phyloP scores from a whole-genome alignment of 75 land plant species.

The Chamaecyparis obtusa region DNA sequence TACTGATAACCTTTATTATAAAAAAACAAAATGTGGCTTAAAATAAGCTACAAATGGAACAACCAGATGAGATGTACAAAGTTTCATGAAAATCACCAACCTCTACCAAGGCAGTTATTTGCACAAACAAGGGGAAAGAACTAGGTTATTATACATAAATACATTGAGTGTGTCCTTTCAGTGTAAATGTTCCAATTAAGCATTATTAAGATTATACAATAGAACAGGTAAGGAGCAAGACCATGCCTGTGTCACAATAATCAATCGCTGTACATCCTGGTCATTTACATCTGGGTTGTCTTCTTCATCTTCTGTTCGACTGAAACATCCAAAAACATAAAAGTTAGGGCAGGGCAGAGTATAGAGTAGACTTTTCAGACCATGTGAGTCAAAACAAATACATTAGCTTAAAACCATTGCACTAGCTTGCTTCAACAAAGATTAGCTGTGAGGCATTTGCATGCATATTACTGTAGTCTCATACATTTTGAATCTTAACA shows the following conservation, averaged over 20 bases:
- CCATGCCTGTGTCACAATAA: constrained; percentile 93
- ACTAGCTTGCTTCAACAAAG: neutral
- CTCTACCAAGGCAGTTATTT: neutral
- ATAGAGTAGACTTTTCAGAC: neutral
- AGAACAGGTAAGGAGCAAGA: neutral
- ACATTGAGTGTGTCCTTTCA: neutral
- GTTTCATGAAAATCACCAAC: neutral
- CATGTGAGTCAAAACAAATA: neutral
- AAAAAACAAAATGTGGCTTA: too few species aligned
- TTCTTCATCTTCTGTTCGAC: constrained; percentile 77
- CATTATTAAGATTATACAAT: neutral
- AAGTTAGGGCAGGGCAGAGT: neutral
- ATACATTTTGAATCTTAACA: neutral
- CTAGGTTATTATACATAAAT: neutral
- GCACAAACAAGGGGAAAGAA: neutral
- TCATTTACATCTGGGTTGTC: constrained; percentile 81
- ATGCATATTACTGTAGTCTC: neutral
- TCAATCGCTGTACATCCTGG: constrained; percentile 68
- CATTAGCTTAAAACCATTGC: neutral
- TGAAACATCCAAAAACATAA: constrained; percentile 5
- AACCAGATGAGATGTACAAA: neutral
- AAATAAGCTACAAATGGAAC: neutral
- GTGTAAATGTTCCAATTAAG: neutral
- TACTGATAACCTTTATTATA: neutral
- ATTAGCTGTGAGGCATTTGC: neutral